Evolutionary conservation across 148 eudicot genomes (phyloP).

Genomic region (Nepenthes gracilis): DNA sequence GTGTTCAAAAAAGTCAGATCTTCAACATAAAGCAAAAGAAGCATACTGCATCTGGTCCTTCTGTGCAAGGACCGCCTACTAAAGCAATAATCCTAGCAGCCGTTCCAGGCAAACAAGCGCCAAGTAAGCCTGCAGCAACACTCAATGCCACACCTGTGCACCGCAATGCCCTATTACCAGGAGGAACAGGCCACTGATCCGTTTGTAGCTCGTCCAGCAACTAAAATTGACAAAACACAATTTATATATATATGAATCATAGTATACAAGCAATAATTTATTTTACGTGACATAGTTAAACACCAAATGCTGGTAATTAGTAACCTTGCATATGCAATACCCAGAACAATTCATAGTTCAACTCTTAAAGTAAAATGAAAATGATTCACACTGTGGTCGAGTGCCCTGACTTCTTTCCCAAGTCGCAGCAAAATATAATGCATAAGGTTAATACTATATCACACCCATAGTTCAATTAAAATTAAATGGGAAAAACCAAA

Average conservation of each 20-base stretch:
- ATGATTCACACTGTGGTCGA: too few species aligned
- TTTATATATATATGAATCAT: too few species aligned
- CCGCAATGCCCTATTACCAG: slow-evolving; percentile 72
- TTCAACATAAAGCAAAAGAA: slow-evolving; percentile 5
- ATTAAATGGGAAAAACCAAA: too few species aligned
- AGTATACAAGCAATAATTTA: too few species aligned
- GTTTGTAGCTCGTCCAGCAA: slow-evolving; percentile 76
- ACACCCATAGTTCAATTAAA: too few species aligned
- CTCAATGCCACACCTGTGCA: slow-evolving; percentile 93
- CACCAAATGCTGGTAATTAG: too few species aligned
- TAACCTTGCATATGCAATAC: not conserved
- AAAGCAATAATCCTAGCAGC: slow-evolving; percentile 81
- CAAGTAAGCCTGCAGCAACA: slow-evolving; percentile 76
- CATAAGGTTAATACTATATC: too few species aligned
- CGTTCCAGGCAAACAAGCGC: slow-evolving; percentile 76
- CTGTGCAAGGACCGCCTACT: slow-evolving; percentile 98
- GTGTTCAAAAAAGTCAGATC: not conserved
- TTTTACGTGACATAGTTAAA: too few species aligned
- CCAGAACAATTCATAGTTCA: not conserved
- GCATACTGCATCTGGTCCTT: slow-evolving; percentile 89
- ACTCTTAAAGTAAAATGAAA: not conserved
- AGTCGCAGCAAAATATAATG: too few species aligned
- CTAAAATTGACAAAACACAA: slow-evolving; percentile 22
- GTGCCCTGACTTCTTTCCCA: too few species aligned
- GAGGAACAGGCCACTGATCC: slow-evolving; percentile 86